phyloP scores from a whole-genome alignment of 768 basidiomycete species.

The Mycena maculata region DNA sequence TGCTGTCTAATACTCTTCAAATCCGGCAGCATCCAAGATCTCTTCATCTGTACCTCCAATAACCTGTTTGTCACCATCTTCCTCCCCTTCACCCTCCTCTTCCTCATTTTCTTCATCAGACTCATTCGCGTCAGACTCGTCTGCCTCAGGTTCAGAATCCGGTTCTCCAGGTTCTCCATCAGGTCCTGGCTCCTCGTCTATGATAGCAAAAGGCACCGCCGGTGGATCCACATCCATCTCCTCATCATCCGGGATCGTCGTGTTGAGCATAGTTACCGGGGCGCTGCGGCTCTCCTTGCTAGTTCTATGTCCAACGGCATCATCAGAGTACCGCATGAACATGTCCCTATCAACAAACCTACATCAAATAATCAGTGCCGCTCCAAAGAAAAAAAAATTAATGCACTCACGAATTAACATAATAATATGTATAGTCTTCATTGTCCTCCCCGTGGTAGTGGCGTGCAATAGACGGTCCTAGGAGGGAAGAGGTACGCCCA shows the following conservation, averaged over 20 bases:
- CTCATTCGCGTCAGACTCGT: not conserved
- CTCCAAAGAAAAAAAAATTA: not conserved
- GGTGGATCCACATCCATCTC: not conserved
- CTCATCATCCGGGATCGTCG: not conserved
- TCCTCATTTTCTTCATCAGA: not conserved
- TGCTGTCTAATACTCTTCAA: not conserved
- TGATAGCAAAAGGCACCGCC: not conserved
- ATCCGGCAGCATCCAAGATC: not conserved
- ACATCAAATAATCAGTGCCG: not conserved
- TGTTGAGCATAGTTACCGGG: no score
- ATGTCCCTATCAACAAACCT: conserved; percentile 49
- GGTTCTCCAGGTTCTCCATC: no score
- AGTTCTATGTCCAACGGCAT: conserved; percentile 49
- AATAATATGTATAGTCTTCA: not conserved
- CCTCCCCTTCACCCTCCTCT: not conserved
- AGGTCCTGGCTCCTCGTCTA: not conserved
- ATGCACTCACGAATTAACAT: conserved; percentile 9
- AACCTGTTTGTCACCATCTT: not conserved
- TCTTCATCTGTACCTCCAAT: not conserved
- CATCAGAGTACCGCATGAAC: conserved; percentile 42
- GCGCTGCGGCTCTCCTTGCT: no score
- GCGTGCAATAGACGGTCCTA: not conserved
- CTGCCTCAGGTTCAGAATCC: no score
- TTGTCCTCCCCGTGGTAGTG: not conserved
- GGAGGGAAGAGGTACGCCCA: no score